Evolutionary conservation across 1,139 yeast genomes (phyloP).

Genomic region (Petasospora fabianii): DNA sequence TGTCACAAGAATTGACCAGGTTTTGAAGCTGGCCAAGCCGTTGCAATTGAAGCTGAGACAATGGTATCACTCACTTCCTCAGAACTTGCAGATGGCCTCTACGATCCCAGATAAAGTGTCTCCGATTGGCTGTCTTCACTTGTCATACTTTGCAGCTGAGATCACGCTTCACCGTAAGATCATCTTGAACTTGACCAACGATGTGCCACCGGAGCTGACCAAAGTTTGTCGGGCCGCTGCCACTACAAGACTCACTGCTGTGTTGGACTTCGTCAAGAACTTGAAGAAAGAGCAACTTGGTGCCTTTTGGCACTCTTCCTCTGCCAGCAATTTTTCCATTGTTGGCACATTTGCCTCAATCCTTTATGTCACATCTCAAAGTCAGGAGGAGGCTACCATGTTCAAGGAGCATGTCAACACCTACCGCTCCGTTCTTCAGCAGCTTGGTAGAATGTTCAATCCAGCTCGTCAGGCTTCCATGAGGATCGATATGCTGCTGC

Average conservation of each 20-base stretch:
- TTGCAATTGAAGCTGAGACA: conserved; percentile 70
- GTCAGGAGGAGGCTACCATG: conserved; percentile 57
- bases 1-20: conserved; percentile 55
- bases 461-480: conserved; percentile 68
- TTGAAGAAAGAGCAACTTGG: conserved; percentile 79
- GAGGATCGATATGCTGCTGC: conserved; percentile 60
- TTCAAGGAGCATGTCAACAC: conserved; percentile 68
- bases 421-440: conserved; percentile 71
- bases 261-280: conserved; percentile 73
- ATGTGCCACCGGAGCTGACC: conserved; percentile 57
- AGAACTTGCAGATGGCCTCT: conserved; percentile 50
- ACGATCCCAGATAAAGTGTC: conserved; percentile 30
- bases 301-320: conserved; percentile 84
- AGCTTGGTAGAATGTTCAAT: conserved; percentile 69
- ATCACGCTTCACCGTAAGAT: conserved; percentile 80
- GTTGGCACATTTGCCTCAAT: conserved; percentile 87
- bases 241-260: conserved; percentile 70
- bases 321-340: conserved; percentile 71
- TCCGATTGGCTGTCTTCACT: conserved; percentile 71
- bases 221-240: conserved; percentile 84
- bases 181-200: conserved; percentile 35
- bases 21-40: conserved; percentile 77
- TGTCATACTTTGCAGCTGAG: conserved; percentile 86
- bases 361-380: conserved; percentile 57
- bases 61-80: conserved; percentile 83